phyloP scores from a whole-genome alignment of 352 stramenopile species.

The Peronosclerospora sorghi region DNA sequence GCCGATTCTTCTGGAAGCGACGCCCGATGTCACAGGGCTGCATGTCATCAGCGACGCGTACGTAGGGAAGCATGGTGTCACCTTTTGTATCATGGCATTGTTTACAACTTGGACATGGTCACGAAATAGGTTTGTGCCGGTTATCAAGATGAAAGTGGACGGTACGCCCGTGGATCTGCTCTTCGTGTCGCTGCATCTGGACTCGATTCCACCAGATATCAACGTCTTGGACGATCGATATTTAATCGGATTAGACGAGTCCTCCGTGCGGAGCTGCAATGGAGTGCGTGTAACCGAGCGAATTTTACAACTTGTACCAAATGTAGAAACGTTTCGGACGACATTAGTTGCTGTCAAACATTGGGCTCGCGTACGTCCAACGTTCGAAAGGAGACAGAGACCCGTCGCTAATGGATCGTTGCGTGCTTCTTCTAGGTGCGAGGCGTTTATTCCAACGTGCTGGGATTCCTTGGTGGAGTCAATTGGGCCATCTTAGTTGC shows the following conservation, averaged over 20 bases:
- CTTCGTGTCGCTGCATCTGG: constrained; percentile 77
- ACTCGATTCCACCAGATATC: constrained; percentile 47
- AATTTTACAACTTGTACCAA: constrained; percentile 86
- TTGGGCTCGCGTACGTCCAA: constrained; percentile 60
- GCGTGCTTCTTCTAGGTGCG: constrained; percentile 43
- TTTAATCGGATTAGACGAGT: constrained; percentile 87
- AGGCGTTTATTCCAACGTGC: constrained; percentile 98
- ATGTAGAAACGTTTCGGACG: constrained; percentile 77
- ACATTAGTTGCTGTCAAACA: constrained; percentile 88
- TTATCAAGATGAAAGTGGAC: constrained; percentile 91
- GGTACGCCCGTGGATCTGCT: constrained; percentile 89
- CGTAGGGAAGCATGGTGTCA: constrained; percentile 17
- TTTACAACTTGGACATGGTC: too few species aligned
- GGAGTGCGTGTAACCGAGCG: constrained; percentile 92
- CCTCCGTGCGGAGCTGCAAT: constrained; percentile 89
- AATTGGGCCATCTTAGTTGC: constrained; percentile 98
- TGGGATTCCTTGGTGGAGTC: constrained; percentile 96
- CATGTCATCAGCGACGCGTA: constrained; percentile 86
- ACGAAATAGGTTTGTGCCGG: constrained; percentile 65
- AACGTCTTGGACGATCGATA: constrained; percentile 75
- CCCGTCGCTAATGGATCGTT: too few species aligned
- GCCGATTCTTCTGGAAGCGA: constrained; percentile 61
- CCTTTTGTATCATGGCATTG: too few species aligned
- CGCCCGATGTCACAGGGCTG: constrained; percentile 54
- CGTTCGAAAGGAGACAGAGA: too few species aligned